Conservation (phyloP, 129 eudicot species). For the Pseudognaphalium luteoalbum region DNA sequence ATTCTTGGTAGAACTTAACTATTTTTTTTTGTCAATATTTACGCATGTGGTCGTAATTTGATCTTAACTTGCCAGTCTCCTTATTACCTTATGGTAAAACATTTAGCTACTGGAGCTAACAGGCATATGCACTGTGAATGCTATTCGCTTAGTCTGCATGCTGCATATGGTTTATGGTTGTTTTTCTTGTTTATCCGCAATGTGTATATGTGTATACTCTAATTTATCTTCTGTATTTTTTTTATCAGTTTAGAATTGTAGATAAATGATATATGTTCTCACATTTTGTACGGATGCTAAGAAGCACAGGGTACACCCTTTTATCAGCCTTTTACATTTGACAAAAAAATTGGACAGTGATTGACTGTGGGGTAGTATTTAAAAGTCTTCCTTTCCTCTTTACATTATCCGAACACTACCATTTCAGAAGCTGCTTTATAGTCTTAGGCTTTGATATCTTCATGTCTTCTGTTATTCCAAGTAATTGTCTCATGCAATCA, state of each 20-base stretch:
- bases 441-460: not conserved
- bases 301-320: not conserved
- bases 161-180: not conserved
- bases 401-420: not conserved
- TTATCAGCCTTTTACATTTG: not conserved
- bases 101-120: not conserved
- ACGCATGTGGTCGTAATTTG: not conserved
- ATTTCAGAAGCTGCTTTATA: too few relatives aligned
- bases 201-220: not conserved
- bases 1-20: not conserved
- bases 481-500: conserved; percentile 13
- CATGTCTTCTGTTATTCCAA: not conserved
- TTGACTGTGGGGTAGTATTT: too few relatives aligned
- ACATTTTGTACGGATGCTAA: not conserved
- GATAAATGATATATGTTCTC: not conserved
- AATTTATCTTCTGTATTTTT: not conserved
- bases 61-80: not conserved
- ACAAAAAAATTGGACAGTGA: too few relatives aligned
- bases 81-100: not conserved
- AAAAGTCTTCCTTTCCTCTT: too few relatives aligned
- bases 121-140: not conserved
- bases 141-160: not conserved
- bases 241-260: not conserved
- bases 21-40: not conserved
- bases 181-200: not conserved